A percentile compares a stretch with the other conserved stretches of the same genome.
Evolutionary conservation across 2,329 filamentous ascomycete species (phyloP).

Genomic region (Lasiodiplodia sp.): DNA sequence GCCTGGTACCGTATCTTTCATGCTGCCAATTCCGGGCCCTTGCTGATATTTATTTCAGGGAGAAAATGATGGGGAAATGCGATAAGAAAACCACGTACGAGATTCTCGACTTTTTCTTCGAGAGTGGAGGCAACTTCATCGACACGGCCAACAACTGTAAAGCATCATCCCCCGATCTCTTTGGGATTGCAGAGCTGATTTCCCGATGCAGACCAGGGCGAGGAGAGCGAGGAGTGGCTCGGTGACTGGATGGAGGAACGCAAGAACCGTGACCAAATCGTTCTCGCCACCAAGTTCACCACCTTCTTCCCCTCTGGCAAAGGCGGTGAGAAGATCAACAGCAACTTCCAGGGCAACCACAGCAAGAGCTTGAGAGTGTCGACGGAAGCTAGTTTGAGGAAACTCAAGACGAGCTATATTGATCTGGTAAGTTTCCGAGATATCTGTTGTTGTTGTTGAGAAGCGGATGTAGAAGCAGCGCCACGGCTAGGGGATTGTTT

Average conservation of each 20-base stretch:
- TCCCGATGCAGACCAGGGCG: conserved; percentile 37
- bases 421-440: conserved; percentile 52
- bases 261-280: conserved; percentile 49
- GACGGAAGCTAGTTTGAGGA: conserved; percentile 52
- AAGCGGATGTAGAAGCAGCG: too few species aligned
- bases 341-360: conserved; percentile 54
- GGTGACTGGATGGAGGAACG: conserved; percentile 53
- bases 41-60: background rate
- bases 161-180: too few species aligned
- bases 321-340: conserved; percentile 21
- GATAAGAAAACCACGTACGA: conserved; percentile 65
- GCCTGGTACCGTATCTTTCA: conserved; percentile 47
- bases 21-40: background rate
- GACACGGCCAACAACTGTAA: conserved; percentile 32
- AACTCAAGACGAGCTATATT: conserved; percentile 72
- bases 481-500: too few species aligned
- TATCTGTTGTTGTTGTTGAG: too few species aligned
- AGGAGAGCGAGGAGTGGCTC: conserved; percentile 53
- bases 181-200: background rate
- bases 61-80: conserved; percentile 15
- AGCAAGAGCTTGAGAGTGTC: conserved; percentile 49
- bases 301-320: conserved; percentile 38
- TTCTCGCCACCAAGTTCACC: conserved; percentile 52
- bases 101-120: conserved; percentile 72
- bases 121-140: conserved; percentile 75